A percentile compares a stretch with the other conserved stretches of the same genome.
Evolutionary conservation across 1,139 yeast genomes (phyloP).

Genomic region (Dujonia santamariae): DNA sequence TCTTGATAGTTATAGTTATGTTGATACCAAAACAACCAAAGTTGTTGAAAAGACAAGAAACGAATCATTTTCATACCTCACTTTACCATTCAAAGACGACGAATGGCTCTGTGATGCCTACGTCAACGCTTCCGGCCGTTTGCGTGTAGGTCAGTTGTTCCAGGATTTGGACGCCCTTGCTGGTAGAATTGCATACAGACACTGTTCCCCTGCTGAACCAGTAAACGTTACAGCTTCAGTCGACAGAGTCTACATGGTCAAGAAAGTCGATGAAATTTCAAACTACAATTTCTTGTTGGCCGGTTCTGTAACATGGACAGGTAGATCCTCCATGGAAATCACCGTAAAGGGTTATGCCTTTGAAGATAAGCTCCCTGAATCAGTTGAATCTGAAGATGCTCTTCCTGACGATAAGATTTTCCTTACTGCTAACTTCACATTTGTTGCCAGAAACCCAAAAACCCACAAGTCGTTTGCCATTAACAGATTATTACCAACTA

Average conservation of each 20-base stretch:
- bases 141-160: conserved; percentile 87
- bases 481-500: conserved; percentile 71
- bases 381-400: conserved; percentile 46
- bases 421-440: conserved; percentile 86
- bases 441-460: conserved; percentile 90
- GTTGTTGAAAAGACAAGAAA: conserved; percentile 70
- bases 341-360: conserved; percentile 84
- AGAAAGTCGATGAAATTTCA: conserved; percentile 75
- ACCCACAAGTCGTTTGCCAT: conserved; percentile 87
- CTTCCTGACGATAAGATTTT: conserved; percentile 49
- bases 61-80: conserved; percentile 73
- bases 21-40: conserved; percentile 69
- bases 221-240: conserved; percentile 93
- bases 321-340: conserved; percentile 92
- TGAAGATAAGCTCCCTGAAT: conserved; percentile 45
- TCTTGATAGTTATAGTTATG: conserved; percentile 66
- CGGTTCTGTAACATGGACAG: conserved; percentile 92
- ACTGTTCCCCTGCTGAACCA: conserved; percentile 88
- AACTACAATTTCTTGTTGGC: conserved; percentile 77
- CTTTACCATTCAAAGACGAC: conserved; percentile 82
- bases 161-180: conserved; percentile 90
- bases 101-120: conserved; percentile 81
- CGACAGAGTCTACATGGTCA: conserved; percentile 85
- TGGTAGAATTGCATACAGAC: conserved; percentile 82
- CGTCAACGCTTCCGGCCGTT: conserved; percentile 82